These are phyloP conservation scores for Populus nigra DNA, from an alignment of 345 rosid species.

Conservation along the genomic window DNA sequence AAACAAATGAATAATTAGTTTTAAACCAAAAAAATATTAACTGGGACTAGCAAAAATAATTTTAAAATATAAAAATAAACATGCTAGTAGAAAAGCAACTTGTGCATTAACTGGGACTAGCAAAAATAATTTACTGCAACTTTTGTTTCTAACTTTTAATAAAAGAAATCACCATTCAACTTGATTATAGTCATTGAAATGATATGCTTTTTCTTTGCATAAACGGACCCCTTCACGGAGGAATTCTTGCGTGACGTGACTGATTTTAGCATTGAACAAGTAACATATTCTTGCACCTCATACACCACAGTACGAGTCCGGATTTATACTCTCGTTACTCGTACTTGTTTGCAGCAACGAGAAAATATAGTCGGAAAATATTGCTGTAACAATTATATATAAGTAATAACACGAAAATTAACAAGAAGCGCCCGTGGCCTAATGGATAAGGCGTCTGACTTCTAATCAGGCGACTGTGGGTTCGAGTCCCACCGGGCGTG, in stretches of 20 bases:
- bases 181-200: background rate
- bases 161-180: background rate
- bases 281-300: too few species aligned
- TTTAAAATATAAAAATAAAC: too few species aligned
- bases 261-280: too few species aligned
- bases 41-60: too few species aligned
- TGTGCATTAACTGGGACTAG: background rate
- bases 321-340: too few species aligned
- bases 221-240: background rate
- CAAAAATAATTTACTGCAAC: background rate
- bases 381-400: accelerated
- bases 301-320: too few species aligned
- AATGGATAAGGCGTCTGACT: conserved; percentile 87
- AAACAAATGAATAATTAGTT: too few species aligned
- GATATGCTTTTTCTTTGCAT: background rate
- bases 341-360: too few species aligned
- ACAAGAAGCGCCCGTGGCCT: conserved; percentile 53
- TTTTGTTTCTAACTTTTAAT: background rate
- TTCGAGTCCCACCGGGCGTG: conserved; percentile 82
- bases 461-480: conserved; percentile 90
- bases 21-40: too few species aligned
- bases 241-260: too few species aligned
- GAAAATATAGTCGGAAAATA: too few species aligned
- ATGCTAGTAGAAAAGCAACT: background rate
- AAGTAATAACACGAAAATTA: accelerated